Base-by-base conservation (phyloP, 2,329 filamentous ascomycete genomes). In the Monosporascus sp. region DNA sequence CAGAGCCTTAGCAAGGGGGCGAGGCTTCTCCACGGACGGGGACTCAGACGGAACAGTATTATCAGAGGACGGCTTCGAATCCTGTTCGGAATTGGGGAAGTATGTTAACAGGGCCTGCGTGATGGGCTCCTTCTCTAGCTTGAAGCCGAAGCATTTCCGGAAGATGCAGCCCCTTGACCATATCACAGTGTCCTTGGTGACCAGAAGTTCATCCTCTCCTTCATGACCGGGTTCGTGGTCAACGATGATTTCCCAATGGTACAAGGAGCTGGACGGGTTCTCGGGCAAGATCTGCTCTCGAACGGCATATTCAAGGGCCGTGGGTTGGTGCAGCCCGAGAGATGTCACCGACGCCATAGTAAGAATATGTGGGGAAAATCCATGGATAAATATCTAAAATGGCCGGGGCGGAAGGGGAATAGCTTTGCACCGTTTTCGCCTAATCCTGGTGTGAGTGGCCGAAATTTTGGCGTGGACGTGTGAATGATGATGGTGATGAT, bases 91-190 rank as follows among this genome's bases (percentile, higher is more conserved):
- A 24, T 77, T 75, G 1, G 87, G 85, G 64, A 99, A 97, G 63
- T 84, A 86, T 43, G 93, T 91, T 59, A 97, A 80, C 40, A 97
- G 74, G 19, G 91, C 92, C 69, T 96, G 90, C n/a, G 83, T 81
- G 55, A 99, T 86, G 27, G 85, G 78, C 70, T 97, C 91, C 61
- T 91, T 88, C 70, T 97, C 93, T 22, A 91, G 77, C 56, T 91
- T 85, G 70, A 97, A 92, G 57, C 84, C 87, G 75, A 92, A 97
- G 50, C 88, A 83, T 70, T 93, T 91, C 64, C 90, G 88, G 57
- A 97, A 87, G 54, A 93, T 78, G 53, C 88, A 88, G 47, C 90
- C 91, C 54, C 91, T 84, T 40, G 90, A 95, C 93, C 93, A 99
- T 53, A 97, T 81, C 14, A 95, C 91, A 62, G 86, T 86, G 55